phyloP scores from a whole-genome alignment of 257 asterid genomes.

The Coffea canephora region DNA sequence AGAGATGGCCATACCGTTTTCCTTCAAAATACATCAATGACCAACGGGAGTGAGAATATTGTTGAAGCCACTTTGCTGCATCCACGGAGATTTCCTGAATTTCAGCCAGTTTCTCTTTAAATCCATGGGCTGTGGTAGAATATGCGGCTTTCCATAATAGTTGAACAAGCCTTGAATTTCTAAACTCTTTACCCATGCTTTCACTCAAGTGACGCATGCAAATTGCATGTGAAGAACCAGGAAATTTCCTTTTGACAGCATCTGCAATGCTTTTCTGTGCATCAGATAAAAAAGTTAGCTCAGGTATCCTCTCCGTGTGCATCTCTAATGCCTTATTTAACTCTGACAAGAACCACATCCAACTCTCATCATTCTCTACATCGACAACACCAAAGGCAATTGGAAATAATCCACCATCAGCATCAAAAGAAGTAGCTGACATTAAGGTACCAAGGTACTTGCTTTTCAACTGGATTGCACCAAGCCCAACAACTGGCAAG shows the following conservation, averaged over 20 bases:
- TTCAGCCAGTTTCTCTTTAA: slow-evolving; percentile 58
- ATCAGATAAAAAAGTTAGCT: slow-evolving; percentile 51
- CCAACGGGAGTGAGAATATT: slow-evolving; percentile 59
- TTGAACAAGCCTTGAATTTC: slow-evolving; percentile 64
- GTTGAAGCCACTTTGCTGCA: slow-evolving; percentile 57
- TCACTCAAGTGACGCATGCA: slow-evolving; percentile 67
- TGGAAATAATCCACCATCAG: slow-evolving; percentile 69
- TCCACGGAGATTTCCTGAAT: slow-evolving; percentile 59
- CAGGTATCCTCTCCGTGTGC: slow-evolving; percentile 46
- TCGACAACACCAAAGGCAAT: slow-evolving; percentile 73
- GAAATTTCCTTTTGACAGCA: slow-evolving; percentile 56
- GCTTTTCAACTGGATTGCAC: slow-evolving; percentile 62
- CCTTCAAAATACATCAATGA: slow-evolving; percentile 59
- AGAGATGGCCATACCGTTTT: slow-evolving; percentile 55
- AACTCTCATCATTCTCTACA: slow-evolving; percentile 61
- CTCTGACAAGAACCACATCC: slow-evolving; percentile 81
- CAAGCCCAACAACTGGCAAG: slow-evolving; percentile 62
- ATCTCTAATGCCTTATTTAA: slow-evolving; percentile 54
- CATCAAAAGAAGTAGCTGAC: slow-evolving; percentile 74
- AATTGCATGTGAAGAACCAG: slow-evolving; percentile 47
- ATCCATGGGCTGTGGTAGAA: slow-evolving; percentile 45
- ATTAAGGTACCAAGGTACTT: slow-evolving; percentile 67
- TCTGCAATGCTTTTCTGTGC: slow-evolving; percentile 55
- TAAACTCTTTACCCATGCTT: slow-evolving; percentile 62
- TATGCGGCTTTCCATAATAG: slow-evolving; percentile 69